Evolutionary conservation across 306 rosid species (phyloP), one percentile per base, ranked within the genome.

Genomic region (Ceratonia siliqua): DNA sequence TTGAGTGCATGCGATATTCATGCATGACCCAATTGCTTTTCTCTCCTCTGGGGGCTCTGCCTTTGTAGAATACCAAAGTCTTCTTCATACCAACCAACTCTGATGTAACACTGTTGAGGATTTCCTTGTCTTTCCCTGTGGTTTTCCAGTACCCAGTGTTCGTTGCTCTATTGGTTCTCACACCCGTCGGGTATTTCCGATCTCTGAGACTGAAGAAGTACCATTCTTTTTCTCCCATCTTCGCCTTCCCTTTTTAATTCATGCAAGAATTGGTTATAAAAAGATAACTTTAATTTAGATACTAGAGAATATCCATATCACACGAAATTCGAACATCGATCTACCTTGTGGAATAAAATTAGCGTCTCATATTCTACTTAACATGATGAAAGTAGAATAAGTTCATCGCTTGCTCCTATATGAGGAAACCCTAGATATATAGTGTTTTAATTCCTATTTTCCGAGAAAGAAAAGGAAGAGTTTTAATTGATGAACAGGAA

Each of bases 191-290:
- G 76, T 94, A 94, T 73, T 94, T 94, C n/a, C 96, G 83, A 63
- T 92, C 98, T 66, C 98, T 76, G 2, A 90, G 82, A 77, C 92
- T 92, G 87, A 92, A 92, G 83, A 92, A 92, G 82, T 92, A 92
- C 98, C 98, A 92, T 42, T 92, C 95, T 39, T 92, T 92, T 70
- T 88, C 93, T 73, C 96, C 98, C 98, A 91, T 94, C 83, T 94
- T 91, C 2, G 97, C 98, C 79, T 94, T 94, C 74, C 91, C 98
- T 90, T 41, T 5, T 17, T 5, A 52, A 49, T 75, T 54, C 79
- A 82, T 62, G 21, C 43, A 45, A 55, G 20, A 14, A 25, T 64
- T 56, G 13, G 53, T 24, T 72, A 15, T 27, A n/a, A 35, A 56
- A 62, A 58, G n/a, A 2, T 17, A 17, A 24, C 8, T 55, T 6